Evolutionary conservation across 805 yeast genomes (phyloP).

Genomic region (Schizosaccharomyces osmophilus): DNA sequence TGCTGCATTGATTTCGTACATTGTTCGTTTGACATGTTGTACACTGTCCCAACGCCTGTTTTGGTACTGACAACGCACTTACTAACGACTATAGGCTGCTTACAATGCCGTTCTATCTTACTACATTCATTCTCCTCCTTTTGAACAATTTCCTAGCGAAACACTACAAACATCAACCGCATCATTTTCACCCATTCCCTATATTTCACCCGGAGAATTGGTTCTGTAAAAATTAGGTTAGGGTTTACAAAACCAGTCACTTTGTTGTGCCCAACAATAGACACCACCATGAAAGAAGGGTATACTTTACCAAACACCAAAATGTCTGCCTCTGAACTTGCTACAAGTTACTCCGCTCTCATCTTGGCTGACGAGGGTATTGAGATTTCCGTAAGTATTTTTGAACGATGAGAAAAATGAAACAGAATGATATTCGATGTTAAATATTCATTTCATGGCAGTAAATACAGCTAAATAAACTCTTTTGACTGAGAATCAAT

Average conservation of each 20-base stretch:
- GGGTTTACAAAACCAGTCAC: background rate
- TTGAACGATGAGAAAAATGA: background rate
- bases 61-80: background rate
- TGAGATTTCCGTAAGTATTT: conserved; percentile 30
- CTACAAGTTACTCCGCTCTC: conserved; percentile 84
- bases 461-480: too few species aligned
- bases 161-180: background rate
- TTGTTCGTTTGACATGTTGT: too few species aligned
- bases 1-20: too few species aligned
- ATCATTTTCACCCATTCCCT: background rate
- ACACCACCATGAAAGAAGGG: background rate
- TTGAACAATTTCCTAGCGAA: background rate
- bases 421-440: background rate
- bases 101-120: background rate
- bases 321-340: conserved; percentile 64
- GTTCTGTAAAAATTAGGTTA: background rate
- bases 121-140: background rate
- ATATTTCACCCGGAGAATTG: background rate
- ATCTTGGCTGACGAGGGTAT: conserved; percentile 81
- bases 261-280: background rate
- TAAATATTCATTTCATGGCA: too few species aligned
- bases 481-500: too few species aligned
- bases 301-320: background rate
- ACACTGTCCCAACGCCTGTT: background rate
- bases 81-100: background rate